These are phyloP conservation scores for Ogataea populi-albae DNA, from an alignment of 805 yeast species.

Conservation along the genomic window DNA sequence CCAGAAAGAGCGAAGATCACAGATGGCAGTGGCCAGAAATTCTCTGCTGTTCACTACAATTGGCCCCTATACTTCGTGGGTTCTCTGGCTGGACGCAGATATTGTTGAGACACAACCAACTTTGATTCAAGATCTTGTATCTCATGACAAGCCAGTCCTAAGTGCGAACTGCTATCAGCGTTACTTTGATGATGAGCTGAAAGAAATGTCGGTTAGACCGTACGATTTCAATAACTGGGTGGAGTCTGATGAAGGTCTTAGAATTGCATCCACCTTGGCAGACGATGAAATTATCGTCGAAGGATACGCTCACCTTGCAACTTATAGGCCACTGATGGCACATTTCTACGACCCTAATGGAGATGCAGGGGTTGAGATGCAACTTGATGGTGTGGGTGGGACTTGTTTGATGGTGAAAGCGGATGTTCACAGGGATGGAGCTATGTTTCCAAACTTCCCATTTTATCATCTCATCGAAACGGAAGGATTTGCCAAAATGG, in stretches of 20 bases:
- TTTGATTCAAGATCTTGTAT: conserved; percentile 80
- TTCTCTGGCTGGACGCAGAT: conserved; percentile 95
- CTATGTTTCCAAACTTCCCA: conserved; percentile 98
- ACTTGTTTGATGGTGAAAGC: conserved; percentile 95
- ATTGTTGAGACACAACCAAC: conserved; percentile 83
- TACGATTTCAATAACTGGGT: conserved; percentile 98
- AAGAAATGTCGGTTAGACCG: conserved; percentile 64
- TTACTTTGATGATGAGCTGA: conserved; percentile 55
- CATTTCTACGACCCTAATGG: conserved; percentile 70
- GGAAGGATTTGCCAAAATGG: conserved; percentile 99
- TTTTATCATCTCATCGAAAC: conserved; percentile 96
- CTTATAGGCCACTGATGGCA: conserved; percentile 94
- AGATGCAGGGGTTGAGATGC: conserved; percentile 65
- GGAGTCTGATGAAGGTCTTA: conserved; percentile 74
- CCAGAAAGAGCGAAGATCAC: conserved; percentile 84
- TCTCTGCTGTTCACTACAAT: conserved; percentile 85
- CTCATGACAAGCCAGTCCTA: conserved; percentile 81
- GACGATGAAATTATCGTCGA: conserved; percentile 94
- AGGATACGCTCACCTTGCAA: conserved; percentile 90
- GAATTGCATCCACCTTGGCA: conserved; percentile 65
- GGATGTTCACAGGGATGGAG: conserved; percentile 98
- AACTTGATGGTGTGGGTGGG: conserved; percentile 96
- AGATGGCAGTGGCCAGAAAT: conserved; percentile 94
- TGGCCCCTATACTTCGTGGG: conserved; percentile 91
- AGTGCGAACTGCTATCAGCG: conserved; percentile 94